phyloP scores from a whole-genome alignment of 768 basidiomycete species.

The Kwoniella bestiolae region DNA sequence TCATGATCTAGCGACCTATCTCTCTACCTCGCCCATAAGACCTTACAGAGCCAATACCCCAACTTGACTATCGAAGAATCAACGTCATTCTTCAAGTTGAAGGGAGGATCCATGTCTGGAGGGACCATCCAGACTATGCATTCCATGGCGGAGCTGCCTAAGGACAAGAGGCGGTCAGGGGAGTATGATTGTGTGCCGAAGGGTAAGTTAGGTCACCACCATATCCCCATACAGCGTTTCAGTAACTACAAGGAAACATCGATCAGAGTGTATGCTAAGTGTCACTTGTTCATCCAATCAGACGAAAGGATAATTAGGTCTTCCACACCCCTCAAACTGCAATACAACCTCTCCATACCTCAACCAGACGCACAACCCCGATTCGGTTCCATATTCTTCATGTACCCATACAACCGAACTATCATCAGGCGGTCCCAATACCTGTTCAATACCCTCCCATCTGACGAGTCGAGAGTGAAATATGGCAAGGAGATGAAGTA shows the following conservation, averaged over 20 bases:
- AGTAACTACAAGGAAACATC: no score
- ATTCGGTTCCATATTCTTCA: conserved; percentile 60
- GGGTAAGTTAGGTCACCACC: no score
- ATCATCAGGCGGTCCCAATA: conserved; percentile 68
- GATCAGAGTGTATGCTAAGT: no score
- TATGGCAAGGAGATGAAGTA: conserved; percentile 69
- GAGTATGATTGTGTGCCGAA: conserved; percentile 31
- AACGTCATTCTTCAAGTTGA: conserved; percentile 57
- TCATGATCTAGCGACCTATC: conserved; percentile 64
- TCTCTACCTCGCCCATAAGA: conserved; percentile 71
- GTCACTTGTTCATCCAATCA: no score
- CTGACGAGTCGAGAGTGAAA: conserved; percentile 54
- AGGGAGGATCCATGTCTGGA: conserved; percentile 65
- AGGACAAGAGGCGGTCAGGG: conserved; percentile 52
- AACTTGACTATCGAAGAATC: conserved; percentile 67
- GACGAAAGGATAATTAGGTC: neutral
- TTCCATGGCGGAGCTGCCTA: conserved; percentile 56
- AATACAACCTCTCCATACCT: neutral
- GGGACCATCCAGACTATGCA: conserved; percentile 64
- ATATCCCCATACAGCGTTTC: no score
- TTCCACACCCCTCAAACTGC: neutral
- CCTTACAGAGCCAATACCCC: conserved; percentile 62
- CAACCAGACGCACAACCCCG: conserved; percentile 5
- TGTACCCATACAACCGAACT: conserved; percentile 61
- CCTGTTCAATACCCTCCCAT: conserved; percentile 54